Base-by-base conservation (phyloP, 441 rosid species). In the Bocquillonia castaneifolia region DNA sequence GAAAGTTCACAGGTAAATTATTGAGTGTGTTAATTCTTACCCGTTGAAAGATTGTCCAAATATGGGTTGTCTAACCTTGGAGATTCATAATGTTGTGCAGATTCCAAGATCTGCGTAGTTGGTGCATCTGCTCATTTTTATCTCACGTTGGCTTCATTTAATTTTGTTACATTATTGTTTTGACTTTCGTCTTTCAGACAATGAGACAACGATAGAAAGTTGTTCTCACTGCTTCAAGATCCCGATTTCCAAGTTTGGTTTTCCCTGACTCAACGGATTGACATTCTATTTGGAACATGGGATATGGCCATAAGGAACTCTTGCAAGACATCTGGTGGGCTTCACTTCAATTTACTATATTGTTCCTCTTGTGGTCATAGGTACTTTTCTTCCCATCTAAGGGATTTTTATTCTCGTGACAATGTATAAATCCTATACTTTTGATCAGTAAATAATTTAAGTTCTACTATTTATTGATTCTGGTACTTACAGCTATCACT, bases 251-350 rank as follows among this genome's bases (percentile, higher is more conserved):
- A 95, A 74, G 99, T 92, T 70, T 80, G 99, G 81, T 77, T 85
- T 76, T 84, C 77, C 66, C 67, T 90, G 75, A 92, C 89, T 55
- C 86, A 81, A 76, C 72, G 79, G 57, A 89, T 95, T 81, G 91
- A 87, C 73, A 83, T 92, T 83, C 91, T 95, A 39, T 92, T 95
- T 75, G 93, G 90, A 78, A 95, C 98, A 66, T 95, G 99, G 99
- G 99, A 95, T n/a, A n/a, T 73, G 99, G 99, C 32, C 99, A 95
- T 66, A 87, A 78, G 78, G 97, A 90, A 69, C 88, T 95, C 71
- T 92, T 92, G 71, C 88, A 84, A 77, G 99, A 95, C 84, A 84
- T 89, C 68, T 89, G 93, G 99, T 95, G 71, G 72, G 96, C 72
- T 81, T 75, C 69, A 60, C 74, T 63, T 58, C 26, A 34, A 59